These are phyloP conservation scores for Phytophthora pistaciae DNA, from an alignment of 352 stramenopile genomes.

Conservation along the genomic window DNA sequence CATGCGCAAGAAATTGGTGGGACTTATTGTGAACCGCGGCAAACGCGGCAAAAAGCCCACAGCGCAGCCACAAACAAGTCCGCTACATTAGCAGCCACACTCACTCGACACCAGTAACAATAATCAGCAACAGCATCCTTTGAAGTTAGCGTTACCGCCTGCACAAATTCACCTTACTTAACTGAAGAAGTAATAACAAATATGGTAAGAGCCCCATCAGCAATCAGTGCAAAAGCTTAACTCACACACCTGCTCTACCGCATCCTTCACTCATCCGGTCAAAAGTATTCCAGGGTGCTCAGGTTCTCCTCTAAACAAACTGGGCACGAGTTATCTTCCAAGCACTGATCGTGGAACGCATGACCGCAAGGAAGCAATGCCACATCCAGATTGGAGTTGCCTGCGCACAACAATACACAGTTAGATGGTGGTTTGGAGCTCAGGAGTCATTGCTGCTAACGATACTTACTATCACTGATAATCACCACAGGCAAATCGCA, in stretches of 20 bases:
- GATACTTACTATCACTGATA: conserved; percentile 73
- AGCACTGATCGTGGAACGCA: conserved; percentile 75
- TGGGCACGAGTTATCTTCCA: conserved; percentile 70
- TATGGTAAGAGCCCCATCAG: background rate
- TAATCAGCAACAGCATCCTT: conserved; percentile 30
- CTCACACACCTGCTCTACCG: background rate
- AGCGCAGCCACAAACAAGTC: conserved; percentile 26
- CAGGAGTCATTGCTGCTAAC: background rate
- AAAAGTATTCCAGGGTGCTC: conserved; percentile 54
- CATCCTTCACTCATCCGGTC: conserved; percentile 6
- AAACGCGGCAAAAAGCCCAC: conserved; percentile 75
- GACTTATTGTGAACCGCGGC: conserved; percentile 80
- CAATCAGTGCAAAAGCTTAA: background rate
- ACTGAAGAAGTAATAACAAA: background rate
- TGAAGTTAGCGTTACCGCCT: conserved; percentile 5
- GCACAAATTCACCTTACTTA: conserved; percentile 6
- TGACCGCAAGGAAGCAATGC: conserved; percentile 82
- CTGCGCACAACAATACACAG: conserved; percentile 38
- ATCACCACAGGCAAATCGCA: conserved; percentile 88
- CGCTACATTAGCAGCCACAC: conserved; percentile 28
- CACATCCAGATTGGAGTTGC: conserved; percentile 81
- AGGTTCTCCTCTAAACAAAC: conserved; percentile 74
- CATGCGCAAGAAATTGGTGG: conserved; percentile 88
- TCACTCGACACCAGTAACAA: conserved; percentile 27
- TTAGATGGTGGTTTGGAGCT: conserved; percentile 3